A percentile compares a stretch with the other conserved stretches of the same genome.
Conservation (phyloP, 768 basidiomycete species). For the Hygrocybe punicea region DNA sequence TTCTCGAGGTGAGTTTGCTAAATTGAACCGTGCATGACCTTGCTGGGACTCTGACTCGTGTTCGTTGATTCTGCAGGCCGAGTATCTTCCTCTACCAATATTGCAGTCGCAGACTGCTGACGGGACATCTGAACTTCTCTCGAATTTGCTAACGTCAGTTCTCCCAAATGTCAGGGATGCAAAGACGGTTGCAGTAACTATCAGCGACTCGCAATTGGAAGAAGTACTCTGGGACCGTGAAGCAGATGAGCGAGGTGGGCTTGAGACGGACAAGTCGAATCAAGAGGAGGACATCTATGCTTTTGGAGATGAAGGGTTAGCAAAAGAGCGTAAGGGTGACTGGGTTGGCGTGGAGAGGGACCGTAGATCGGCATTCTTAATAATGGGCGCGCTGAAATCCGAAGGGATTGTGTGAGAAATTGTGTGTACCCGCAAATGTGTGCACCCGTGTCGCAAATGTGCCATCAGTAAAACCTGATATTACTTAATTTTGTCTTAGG, state of each 20-base stretch:
- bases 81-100: slow-evolving; percentile 74
- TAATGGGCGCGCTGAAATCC: slow-evolving; percentile 69
- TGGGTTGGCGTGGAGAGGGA: slow-evolving; percentile 81
- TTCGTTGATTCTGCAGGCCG: slow-evolving; percentile 48
- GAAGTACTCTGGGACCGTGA: slow-evolving; percentile 76
- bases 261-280: slow-evolving; percentile 22
- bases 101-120: slow-evolving; percentile 62
- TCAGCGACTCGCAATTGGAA: slow-evolving; percentile 76
- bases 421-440: no score
- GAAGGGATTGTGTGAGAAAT: slow-evolving; percentile 55
- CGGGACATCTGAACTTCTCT: slow-evolving; percentile 69
- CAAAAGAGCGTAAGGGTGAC: slow-evolving; percentile 52
- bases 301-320: slow-evolving; percentile 54
- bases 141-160: slow-evolving; percentile 69
- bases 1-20: slow-evolving; percentile 59
- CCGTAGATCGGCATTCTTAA: slow-evolving; percentile 72
- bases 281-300: slow-evolving; percentile 56
- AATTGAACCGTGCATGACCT: slow-evolving; percentile 5
- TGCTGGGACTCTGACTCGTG: background rate
- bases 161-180: slow-evolving; percentile 71
- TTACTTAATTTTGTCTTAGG: no score
- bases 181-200: slow-evolving; percentile 72
- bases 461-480: no score
- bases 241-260: slow-evolving; percentile 46
- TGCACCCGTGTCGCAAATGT: no score